These are phyloP conservation scores for Opeltia flavorubescens DNA, from an alignment of 495 filamentous ascomycete species.

Conservation along the genomic window DNA sequence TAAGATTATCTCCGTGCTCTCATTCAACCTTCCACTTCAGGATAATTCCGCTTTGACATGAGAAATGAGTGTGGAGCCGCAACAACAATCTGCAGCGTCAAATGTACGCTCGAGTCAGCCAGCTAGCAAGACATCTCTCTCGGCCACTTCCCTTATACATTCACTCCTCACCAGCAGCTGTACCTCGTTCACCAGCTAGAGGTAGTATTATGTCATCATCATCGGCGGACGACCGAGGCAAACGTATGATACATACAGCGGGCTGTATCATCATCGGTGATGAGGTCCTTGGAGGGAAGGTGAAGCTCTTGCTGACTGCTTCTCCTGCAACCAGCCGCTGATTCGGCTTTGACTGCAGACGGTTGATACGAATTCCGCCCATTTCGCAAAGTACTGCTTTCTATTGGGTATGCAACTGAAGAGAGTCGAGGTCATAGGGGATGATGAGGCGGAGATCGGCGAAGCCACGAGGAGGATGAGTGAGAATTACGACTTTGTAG, in stretches of 20 bases:
- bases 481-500: constrained; percentile 77
- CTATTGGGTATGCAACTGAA: constrained; percentile 76
- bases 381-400: constrained; percentile 89
- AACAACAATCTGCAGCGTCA: not conserved
- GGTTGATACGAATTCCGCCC: constrained; percentile 87
- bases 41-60: not conserved
- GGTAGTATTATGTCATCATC: constrained; percentile 43
- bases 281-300: constrained; percentile 95
- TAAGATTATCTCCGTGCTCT: not conserved
- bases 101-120: constrained; percentile 67
- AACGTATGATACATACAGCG: constrained; percentile 67
- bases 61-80: not conserved
- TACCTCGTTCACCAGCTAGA: constrained; percentile 11
- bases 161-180: constrained; percentile 29
- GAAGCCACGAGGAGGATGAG: constrained; percentile 81
- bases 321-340: not conserved
- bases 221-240: constrained; percentile 35
- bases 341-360: constrained; percentile 29
- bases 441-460: constrained; percentile 80
- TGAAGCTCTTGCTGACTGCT: constrained; percentile 18
- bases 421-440: constrained; percentile 80
- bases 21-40: no score
- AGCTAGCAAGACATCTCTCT: constrained; percentile 59
- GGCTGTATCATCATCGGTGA: constrained; percentile 94
- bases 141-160: constrained; percentile 42